Percentiles rank a stretch among this genome's conserved stretches.
Evolutionary conservation across 345 rosid species (phyloP).

Genomic region (Syzygium aqueum): DNA sequence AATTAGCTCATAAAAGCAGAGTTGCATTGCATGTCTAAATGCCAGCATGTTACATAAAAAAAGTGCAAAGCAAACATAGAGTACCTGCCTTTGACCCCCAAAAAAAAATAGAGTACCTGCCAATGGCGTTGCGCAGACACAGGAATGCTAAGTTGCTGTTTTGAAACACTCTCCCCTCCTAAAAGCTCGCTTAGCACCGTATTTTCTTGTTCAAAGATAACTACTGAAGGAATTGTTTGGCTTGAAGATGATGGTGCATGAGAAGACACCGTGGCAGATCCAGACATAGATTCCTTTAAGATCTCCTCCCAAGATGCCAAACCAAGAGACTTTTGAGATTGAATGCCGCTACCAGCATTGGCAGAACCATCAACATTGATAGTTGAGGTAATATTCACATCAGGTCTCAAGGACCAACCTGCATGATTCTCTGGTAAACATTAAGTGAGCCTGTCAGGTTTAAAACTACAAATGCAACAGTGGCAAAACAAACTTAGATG

Average conservation of each 20-base stretch:
- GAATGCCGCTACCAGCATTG: conserved; percentile 12
- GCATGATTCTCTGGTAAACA: conserved; percentile 23
- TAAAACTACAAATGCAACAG: not conserved
- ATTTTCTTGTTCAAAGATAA: conserved; percentile 14
- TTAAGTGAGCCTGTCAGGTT: not conserved
- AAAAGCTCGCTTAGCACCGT: conserved; percentile 21
- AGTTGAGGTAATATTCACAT: conserved; percentile 15
- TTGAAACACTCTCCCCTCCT: conserved; percentile 14
- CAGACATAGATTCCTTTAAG: conserved; percentile 33
- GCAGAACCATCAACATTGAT: conserved; percentile 23
- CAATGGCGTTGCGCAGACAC: conserved; percentile 38
- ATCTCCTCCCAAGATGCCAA: conserved; percentile 60
- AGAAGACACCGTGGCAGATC: conserved; percentile 24
- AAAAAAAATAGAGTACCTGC: conserved; percentile 42
- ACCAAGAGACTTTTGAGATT: conserved; percentile 42
- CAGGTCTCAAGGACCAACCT: conserved; percentile 28
- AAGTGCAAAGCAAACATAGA: not conserved
- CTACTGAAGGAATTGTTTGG: conserved; percentile 15
- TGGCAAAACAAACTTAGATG: not conserved
- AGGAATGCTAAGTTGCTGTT: conserved; percentile 31
- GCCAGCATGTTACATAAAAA: not conserved
- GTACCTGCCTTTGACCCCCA: conserved; percentile 43
- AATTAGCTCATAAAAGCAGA: not conserved
- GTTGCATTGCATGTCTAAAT: not conserved
- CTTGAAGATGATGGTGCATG: conserved; percentile 18